Evolutionary conservation across 768 basidiomycete species (phyloP), one percentile per base, ranked within the genome.

Genomic region (Lactarius sp.): DNA sequence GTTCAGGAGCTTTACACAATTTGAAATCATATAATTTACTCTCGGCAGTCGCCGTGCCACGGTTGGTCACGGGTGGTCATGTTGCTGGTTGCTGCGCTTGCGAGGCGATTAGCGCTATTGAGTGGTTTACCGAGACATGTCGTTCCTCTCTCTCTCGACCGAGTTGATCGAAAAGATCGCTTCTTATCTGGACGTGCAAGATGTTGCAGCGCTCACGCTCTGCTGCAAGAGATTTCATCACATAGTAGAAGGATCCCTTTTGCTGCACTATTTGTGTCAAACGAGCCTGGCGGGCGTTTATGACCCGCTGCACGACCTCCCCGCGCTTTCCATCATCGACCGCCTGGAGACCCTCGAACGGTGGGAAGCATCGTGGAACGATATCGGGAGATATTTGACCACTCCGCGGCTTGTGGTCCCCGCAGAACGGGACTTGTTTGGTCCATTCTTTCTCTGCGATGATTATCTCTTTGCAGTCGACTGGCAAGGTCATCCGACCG

Each of bases 401-500:
- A 8, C 27, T 1, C 63, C 63, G 8, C 63, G 63, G 10, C 47
- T 59, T 37, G 53, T 55, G 20, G 54, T 64, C 20, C 37, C 52
- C 31, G 27, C 63, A 3, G 63, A 55, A 41, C 58, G 63, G 5
- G 58, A 64, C 47, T 2, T 60, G 13, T 64, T 59, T 4, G 63
- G 63, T 13, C 63, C 63, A 0, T 64, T 50, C 63, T 60, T 64
- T 31, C 52, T 64, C 47, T 60, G 16, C 47, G 53, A 64, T 6
- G 63, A 56, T 18, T 64, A 59, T 44, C 49, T 64, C 13, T 59
- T 59, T 34, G 58, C 58, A 12, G 37, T 59, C 8, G 62, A 64
- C 33, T 64, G 62, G 58, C 58, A 59, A 46, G 58, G 62, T 31
- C 7, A 63, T 8, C 62, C 51, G 12, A 9, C 18, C 2, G 39